Evolutionary conservation across 352 stramenopile genomes (phyloP), one percentile per base, ranked within the genome.

Genomic region (Elongisporangium senticosum): DNA sequence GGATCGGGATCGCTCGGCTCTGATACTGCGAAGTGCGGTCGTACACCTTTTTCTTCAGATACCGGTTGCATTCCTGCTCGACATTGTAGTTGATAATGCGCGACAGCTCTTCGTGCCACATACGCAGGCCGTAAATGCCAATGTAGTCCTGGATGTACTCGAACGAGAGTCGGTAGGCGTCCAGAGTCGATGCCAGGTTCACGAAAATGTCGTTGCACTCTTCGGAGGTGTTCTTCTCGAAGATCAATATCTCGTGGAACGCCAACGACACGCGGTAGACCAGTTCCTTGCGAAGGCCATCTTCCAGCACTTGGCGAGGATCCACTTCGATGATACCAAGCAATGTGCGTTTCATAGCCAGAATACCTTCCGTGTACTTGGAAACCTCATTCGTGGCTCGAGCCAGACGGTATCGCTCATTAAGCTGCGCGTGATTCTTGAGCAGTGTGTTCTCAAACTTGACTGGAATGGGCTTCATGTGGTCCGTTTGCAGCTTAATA

Each of bases 91-190:
- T 96, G 59, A 98, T 96, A 60, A 98, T 96, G 17, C 95, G 89
- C 22, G 79, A 89, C 17, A 98, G 68, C 67, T 98, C 95, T 67
- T 98, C 86, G 63, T 98, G 90, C 94, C 93, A 98, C 77, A 98
- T 97, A 28, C 95, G 91, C 37, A 98, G 72, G 22, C 95, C 93
- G 61, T 97, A 91, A 57, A 98, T 96, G 26, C 83, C 90, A 61
- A 97, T 91, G 75, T 98, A 98, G 71, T 98, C 95, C 65, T 98
- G 93, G 28, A 98, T 94, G 66, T 97, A 98, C 74, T 98, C 88
- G 56, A 98, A 95, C 28, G 89, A 96, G 15, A 89, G 67, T 14
- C 89, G 75, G 56, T 98, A 97, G 2, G 87, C 89, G 66, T 98
- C 89, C 58, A 98, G 56, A 22, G 81, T 95, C 17, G 78, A 79